A percentile compares a stretch with the other conserved stretches of the same genome.
phyloP scores from a whole-genome alignment of 202 grass and related monocot species.

The Musa balbisiana region DNA sequence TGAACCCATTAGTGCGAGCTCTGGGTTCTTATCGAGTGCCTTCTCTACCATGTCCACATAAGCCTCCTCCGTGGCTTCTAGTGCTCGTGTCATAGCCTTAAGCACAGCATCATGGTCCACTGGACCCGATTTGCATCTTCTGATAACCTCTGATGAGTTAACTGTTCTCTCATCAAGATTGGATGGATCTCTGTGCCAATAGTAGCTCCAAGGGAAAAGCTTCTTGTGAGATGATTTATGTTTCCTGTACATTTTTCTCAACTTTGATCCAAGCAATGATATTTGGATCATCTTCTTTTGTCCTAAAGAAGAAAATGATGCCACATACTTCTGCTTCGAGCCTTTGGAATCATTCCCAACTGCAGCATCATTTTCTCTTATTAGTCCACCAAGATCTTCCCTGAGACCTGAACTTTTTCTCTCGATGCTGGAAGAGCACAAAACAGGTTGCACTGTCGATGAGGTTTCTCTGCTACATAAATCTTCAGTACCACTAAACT shows the following conservation, averaged over 20 bases:
- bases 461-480: slow-evolving; percentile 23
- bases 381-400: slow-evolving; percentile 33
- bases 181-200: slow-evolving; percentile 80
- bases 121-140: slow-evolving; percentile 74
- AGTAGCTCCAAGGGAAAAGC: slow-evolving; percentile 80
- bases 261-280: slow-evolving; percentile 55
- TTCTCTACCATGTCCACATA: slow-evolving; percentile 86
- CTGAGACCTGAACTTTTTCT: slow-evolving; percentile 25
- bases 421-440: slow-evolving; percentile 23
- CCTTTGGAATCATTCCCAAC: slow-evolving; percentile 23
- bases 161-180: slow-evolving; percentile 41
- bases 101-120: slow-evolving; percentile 79
- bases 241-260: slow-evolving; percentile 83
- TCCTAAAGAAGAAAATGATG: slow-evolving; percentile 43
- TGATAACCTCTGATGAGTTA: slow-evolving; percentile 38
- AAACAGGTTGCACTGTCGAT: slow-evolving; percentile 19
- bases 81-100: slow-evolving; percentile 72
- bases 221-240: slow-evolving; percentile 71
- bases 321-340: slow-evolving; percentile 31
- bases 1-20: slow-evolving; percentile 87
- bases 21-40: slow-evolving; percentile 62
- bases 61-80: slow-evolving; percentile 66
- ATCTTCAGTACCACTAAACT: slow-evolving; percentile 21
- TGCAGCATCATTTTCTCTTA: slow-evolving; percentile 27
- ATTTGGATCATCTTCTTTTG: slow-evolving; percentile 41